Evolutionary conservation across 2,329 filamentous ascomycete genomes (phyloP), one percentile per base, ranked within the genome.

Genomic region (Botrytis fragariae): DNA sequence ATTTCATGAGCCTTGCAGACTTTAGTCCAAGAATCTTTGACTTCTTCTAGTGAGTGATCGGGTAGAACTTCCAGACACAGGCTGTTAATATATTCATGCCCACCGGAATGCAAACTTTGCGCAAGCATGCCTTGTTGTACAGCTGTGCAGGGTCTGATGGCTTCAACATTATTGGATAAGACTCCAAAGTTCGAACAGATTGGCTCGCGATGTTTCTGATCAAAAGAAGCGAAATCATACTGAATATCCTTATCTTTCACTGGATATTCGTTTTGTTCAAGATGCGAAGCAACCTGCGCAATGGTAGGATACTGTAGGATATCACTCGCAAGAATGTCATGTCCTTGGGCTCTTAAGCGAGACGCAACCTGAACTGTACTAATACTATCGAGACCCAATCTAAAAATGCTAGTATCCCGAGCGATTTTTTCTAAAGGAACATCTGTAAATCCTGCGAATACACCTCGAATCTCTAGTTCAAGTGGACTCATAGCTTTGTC

Each of bases 371-470:
- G 94, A 8, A 91, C 87, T 0, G 94, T 93, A 74, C 92, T 95
- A 78, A 98, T 96, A 80, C 95, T 98, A 82, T 98, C 95, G 5
- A 98, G 84, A 0, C 95, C 95, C n/a, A 97, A 87, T 73, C 92
- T 90, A 78, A 95, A 97, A 67, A 98, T 93, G 0, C 93, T 94
- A 0, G 90, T 93, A 16, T 87, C 80, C 20, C 85, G 86, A 5
- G 80, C 78, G 64, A 97, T 90, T 0, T 83, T 83, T 0, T 84
- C 78, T 2, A 80, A 72, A 0, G 87, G 80, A 7, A 87, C 82
- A 2, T 85, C 83, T 0, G 92, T 90, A 37, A 96, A 85, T 10
- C 82, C 82, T 80, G 85, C 76, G 82, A 86, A 76, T 77, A 83
- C 39, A 78, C 82, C 35, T 82, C 85, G 77, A 79, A 84, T 59